Evolutionary conservation across 345 rosid genomes (phyloP).

Genomic region (Punica granatum): DNA sequence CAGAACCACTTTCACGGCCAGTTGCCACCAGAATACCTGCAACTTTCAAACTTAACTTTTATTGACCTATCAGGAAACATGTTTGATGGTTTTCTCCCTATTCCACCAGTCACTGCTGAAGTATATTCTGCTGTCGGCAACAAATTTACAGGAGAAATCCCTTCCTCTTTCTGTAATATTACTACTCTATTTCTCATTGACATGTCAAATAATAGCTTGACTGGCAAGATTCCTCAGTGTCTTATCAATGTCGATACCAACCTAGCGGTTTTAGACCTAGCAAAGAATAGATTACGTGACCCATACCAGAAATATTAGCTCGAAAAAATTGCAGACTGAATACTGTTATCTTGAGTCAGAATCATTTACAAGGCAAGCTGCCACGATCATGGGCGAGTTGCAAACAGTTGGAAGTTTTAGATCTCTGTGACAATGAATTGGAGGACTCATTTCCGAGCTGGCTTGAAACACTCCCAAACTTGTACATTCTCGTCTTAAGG

Average conservation of each 20-base stretch:
- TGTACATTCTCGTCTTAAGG: slow-evolving; percentile 16
- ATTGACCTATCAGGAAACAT: slow-evolving; percentile 11
- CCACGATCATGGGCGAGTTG: slow-evolving; percentile 18
- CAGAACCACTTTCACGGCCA: slow-evolving; percentile 2
- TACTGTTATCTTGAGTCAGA: slow-evolving; percentile 13
- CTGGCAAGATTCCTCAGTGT: slow-evolving; percentile 5
- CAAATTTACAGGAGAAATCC: background rate
- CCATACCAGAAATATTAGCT: slow-evolving; percentile 4
- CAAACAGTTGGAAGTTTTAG: slow-evolving; percentile 13
- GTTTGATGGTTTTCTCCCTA: slow-evolving; percentile 3
- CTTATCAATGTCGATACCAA: background rate
- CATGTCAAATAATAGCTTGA: slow-evolving; percentile 10
- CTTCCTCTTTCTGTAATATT: background rate
- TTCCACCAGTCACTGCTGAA: background rate
- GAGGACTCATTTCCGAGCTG: slow-evolving; percentile 20
- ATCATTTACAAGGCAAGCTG: slow-evolving; percentile 15
- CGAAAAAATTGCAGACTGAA: background rate
- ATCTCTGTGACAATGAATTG: slow-evolving; percentile 22
- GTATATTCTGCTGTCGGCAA: background rate
- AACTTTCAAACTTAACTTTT: background rate
- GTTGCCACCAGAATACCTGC: background rate
- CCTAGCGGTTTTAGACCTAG: slow-evolving; percentile 8
- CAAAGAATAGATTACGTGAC: slow-evolving; percentile 15
- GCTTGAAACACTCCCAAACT: slow-evolving; percentile 15
- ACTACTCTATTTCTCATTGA: background rate